Percentiles rank a stretch among this genome's conserved stretches.
These are phyloP conservation scores for Kwoniella dendrophila DNA, from an alignment of 768 basidiomycete species.

Conservation along the genomic window DNA sequence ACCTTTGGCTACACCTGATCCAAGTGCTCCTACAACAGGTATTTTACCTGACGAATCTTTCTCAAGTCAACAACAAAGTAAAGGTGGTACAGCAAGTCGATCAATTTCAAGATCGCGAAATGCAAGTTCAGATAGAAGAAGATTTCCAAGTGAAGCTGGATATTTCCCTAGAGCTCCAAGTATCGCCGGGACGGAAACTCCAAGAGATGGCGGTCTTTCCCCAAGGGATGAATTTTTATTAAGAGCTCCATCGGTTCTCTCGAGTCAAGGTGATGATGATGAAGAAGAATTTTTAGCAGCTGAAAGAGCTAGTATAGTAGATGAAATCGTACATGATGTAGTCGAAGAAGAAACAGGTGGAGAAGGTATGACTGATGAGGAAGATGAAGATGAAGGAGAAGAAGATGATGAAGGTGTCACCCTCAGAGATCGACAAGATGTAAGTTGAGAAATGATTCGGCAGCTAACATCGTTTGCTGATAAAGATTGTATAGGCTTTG, in stretches of 20 bases:
- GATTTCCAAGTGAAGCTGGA: slow-evolving; percentile 22
- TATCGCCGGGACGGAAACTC: slow-evolving; percentile 31
- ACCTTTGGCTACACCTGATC: slow-evolving; percentile 16
- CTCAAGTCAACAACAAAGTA: slow-evolving; percentile 21
- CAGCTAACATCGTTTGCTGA: slow-evolving; percentile 15
- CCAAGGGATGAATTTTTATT: slow-evolving; percentile 32
- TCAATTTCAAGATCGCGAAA: slow-evolving; percentile 38
- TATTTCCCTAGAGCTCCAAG: slow-evolving; percentile 36
- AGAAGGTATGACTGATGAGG: slow-evolving; percentile 28
- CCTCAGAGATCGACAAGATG: slow-evolving; percentile 90
- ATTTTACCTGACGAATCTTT: slow-evolving; percentile 26
- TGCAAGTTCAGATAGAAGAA: slow-evolving; percentile 29
- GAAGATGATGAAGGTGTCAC: slow-evolving; percentile 84
- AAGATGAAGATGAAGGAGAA: slow-evolving; percentile 44
- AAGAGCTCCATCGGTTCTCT: slow-evolving; percentile 35
- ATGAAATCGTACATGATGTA: slow-evolving; percentile 46
- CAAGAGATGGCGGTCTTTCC: slow-evolving; percentile 34
- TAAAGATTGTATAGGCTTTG: slow-evolving; percentile 60
- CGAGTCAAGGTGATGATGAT: slow-evolving; percentile 51
- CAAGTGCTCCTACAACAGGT: slow-evolving; percentile 27
- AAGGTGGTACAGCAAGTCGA: slow-evolving; percentile 22
- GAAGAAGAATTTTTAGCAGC: slow-evolving; percentile 29
- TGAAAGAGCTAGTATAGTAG: slow-evolving; percentile 33
- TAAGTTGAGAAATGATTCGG: slow-evolving; percentile 52
- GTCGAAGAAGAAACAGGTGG: slow-evolving; percentile 36